A percentile compares a stretch with the other conserved stretches of the same genome.
Conservation (phyloP, 139 green algal genomes). For the Chlamydomonas urium region DNA sequence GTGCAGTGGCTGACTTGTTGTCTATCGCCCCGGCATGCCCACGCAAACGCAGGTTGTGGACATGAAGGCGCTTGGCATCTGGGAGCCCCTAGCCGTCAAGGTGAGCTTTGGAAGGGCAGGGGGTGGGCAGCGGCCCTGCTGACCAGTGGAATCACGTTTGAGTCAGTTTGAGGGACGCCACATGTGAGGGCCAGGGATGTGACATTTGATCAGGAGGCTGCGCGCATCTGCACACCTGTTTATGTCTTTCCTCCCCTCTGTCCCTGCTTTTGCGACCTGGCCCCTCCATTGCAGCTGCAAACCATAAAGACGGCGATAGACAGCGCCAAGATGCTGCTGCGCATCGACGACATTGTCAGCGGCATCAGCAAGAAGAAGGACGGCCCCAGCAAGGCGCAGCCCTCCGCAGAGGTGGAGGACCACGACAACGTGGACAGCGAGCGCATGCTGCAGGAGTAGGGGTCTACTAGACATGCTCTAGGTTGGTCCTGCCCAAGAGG, state of each 20-base stretch:
- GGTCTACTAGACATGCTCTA: no score
- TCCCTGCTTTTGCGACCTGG: not conserved
- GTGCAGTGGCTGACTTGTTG: not conserved
- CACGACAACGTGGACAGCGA: slow-evolving; percentile 70
- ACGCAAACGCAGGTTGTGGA: slow-evolving; percentile 45
- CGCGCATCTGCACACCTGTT: not conserved
- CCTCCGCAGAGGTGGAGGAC: slow-evolving; percentile 29
- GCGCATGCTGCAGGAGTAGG: slow-evolving; percentile 68
- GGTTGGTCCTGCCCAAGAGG: no score
- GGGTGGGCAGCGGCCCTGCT: no score
- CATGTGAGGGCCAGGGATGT: no score
- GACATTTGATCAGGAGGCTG: no score
- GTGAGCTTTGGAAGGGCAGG: slow-evolving; percentile 28
- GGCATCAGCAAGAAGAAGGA: slow-evolving; percentile 78
- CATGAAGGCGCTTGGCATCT: slow-evolving; percentile 95
- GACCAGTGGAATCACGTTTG: no score
- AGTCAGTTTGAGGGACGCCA: no score
- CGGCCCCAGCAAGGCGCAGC: not conserved
- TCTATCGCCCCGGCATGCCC: not conserved
- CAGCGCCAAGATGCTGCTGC: slow-evolving; percentile 86
- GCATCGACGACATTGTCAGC: slow-evolving; percentile 98
- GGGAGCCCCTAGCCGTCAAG: slow-evolving; percentile 95
- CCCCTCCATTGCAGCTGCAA: slow-evolving; percentile 54
- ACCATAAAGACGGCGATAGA: slow-evolving; percentile 97
- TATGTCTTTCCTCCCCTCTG: not conserved